phyloP scores from a whole-genome alignment of 331 rosid genomes.

The Malus hybrid region DNA sequence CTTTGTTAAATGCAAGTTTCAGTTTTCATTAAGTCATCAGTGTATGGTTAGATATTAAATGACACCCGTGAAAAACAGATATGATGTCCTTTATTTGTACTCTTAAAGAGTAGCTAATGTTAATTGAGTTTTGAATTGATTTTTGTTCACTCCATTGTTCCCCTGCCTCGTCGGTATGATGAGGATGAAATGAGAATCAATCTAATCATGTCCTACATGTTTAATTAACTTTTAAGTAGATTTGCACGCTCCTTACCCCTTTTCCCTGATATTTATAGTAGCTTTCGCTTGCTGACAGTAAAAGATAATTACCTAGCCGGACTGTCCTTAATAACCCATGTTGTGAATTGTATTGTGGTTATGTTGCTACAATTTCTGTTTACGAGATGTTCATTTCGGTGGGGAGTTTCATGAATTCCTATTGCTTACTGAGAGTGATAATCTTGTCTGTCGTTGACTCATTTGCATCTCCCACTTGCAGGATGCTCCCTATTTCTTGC shows the following conservation, averaged over 20 bases:
- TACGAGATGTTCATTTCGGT: background rate
- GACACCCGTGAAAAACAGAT: background rate
- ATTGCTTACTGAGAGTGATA: background rate
- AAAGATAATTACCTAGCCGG: no score
- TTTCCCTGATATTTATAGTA: no score
- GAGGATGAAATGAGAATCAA: background rate
- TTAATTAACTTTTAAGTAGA: no score
- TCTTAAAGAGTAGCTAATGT: background rate
- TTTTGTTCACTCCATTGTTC: background rate
- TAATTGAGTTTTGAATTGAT: background rate
- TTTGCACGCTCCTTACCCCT: no score
- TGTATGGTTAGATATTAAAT: background rate
- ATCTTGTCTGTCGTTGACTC: background rate
- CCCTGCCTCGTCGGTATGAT: background rate
- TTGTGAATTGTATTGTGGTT: no score
- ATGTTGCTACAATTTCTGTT: background rate
- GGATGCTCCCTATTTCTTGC: slow-evolving; percentile 68
- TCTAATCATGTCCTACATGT: background rate
- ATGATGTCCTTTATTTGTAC: background rate
- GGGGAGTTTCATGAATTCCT: background rate
- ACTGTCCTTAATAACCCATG: no score
- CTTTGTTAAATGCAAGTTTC: background rate
- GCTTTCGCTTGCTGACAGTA: no score
- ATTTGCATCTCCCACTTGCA: slow-evolving; percentile 27
- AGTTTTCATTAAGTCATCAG: background rate